Evolutionary conservation across 1,284 basidiomycete genomes (phyloP).

Genomic region (Leccinum cinnamomeum): DNA sequence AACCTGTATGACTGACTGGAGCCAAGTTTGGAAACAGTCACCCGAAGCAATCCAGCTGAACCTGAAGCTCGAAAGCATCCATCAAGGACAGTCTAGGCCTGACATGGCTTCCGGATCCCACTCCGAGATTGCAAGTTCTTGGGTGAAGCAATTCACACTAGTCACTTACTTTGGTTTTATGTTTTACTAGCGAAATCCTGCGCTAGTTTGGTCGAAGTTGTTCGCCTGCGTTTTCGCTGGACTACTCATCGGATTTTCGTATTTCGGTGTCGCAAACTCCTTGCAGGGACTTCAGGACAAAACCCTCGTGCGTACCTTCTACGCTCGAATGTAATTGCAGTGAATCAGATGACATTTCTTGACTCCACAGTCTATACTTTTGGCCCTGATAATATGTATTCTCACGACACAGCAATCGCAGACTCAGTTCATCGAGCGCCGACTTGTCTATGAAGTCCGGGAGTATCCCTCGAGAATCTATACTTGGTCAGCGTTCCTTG

Average conservation of each 20-base stretch:
- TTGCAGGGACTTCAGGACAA: slow-evolving; percentile 80
- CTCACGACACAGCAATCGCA: slow-evolving; percentile 23
- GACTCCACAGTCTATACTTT: slow-evolving; percentile 16
- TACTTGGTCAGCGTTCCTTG: slow-evolving; percentile 72
- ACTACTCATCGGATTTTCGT: slow-evolving; percentile 61
- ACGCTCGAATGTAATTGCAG: accelerated
- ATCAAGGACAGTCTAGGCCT: slow-evolving; percentile 20
- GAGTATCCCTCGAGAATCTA: slow-evolving; percentile 79
- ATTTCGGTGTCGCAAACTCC: slow-evolving; percentile 64
- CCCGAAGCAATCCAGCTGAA: slow-evolving; percentile 36
- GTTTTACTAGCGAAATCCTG: slow-evolving; percentile 54
- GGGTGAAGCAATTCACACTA: slow-evolving; percentile 51
- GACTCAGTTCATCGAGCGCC: slow-evolving; percentile 22
- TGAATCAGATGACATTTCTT: not conserved
- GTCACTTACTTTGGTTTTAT: slow-evolving; percentile 36
- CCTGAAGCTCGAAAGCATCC: slow-evolving; percentile 38
- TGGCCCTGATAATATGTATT: not conserved
- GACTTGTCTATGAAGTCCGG: slow-evolving; percentile 65
- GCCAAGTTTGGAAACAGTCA: slow-evolving; percentile 44
- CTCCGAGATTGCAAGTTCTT: slow-evolving; percentile 52
- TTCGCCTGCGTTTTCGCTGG: slow-evolving; percentile 50
- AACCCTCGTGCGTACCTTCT: not conserved
- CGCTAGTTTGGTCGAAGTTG: slow-evolving; percentile 68
- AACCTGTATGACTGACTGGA: slow-evolving; percentile 43
- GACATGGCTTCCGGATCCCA: slow-evolving; percentile 20